phyloP scores from a whole-genome alignment of 768 basidiomycete genomes.

The Mycena kentingensis region DNA sequence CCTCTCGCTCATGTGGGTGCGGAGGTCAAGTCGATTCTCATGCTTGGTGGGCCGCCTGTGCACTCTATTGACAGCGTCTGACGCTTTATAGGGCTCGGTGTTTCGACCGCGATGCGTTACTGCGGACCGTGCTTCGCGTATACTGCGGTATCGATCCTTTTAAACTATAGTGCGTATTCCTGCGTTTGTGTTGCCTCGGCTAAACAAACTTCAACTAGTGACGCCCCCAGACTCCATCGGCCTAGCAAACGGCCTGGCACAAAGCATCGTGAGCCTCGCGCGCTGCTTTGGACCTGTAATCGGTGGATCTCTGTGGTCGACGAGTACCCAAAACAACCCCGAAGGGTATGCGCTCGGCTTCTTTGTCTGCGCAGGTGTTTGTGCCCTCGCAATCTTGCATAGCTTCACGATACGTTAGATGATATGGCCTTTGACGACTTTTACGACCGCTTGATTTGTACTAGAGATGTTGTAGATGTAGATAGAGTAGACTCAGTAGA shows the following conservation, averaged over 20 bases:
- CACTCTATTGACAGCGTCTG: neutral
- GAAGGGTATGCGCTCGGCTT: neutral
- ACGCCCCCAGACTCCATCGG: constrained; percentile 71
- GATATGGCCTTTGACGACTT: too few species aligned
- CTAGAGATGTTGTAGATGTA: too few species aligned
- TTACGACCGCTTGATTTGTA: too few species aligned
- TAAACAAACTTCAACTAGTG: constrained; percentile 39
- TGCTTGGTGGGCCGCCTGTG: too few species aligned
- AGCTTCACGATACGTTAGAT: neutral
- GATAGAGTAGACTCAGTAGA: too few species aligned
- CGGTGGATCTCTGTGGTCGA: constrained; percentile 39
- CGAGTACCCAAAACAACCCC: neutral
- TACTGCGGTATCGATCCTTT: neutral
- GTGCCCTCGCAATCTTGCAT: neutral
- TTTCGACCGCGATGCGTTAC: neutral
- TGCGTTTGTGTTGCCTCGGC: neutral
- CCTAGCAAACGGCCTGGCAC: constrained; percentile 75
- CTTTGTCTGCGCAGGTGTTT: neutral
- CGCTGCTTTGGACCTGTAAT: constrained; percentile 68
- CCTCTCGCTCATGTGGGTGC: too few species aligned
- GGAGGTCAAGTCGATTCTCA: too few species aligned
- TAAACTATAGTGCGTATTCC: neutral
- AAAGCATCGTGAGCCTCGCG: constrained; percentile 72
- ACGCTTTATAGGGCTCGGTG: neutral
- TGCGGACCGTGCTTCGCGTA: neutral